Base-by-base conservation (phyloP, 352 stramenopile species). In the Pseudoperonospora humuli region DNA sequence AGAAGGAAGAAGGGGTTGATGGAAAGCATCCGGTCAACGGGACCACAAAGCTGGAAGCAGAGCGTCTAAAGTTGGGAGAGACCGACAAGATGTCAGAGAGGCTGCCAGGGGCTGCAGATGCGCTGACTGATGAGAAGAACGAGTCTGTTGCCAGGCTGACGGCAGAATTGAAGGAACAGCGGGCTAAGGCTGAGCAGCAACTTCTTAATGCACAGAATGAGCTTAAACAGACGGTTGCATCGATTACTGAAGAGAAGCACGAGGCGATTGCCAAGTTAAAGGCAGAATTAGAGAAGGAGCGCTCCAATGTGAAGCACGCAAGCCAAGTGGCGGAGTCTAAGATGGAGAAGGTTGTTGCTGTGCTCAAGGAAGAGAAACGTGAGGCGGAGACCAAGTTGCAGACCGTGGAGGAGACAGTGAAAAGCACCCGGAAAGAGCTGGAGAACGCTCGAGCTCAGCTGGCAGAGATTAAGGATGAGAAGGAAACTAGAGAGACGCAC, bases 401-500 rank as follows among this genome's bases (percentile, higher is more conserved):
- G 27, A 23, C 40, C 43, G 54, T 50, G 1, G 45, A 51, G 27
- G 28, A 45, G 27, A 29, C 50, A 5, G 36, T 47, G 14, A 48
- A 49, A 24, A 23, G 27, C 5, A 45, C 45, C 13, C 39, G 49
- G 2, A 42, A 59, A 2, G 45, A 67, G 25, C 27, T 68, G 10
- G 23, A 52, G 5, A 65, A 73, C 36, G 34, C 60, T 15, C 54
- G 72, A 38, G 43, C 50, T 33, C 19, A 47, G 24, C 37, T 77
- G 18, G 38, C 49, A 11, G 33, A 57, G 20, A 61, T 70, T 8
- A 52, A 73, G 41, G 54, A 63, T 5, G 60, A 68, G 15, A 60
- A 72, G 25, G 64, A 71, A 28, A 50, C 63, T 3, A 57, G 61
- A 36, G 64, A 80, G 51, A 73, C 62, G 34, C 66, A 73, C 24